These are phyloP conservation scores for Melastoma malabathricum DNA, from an alignment of 345 rosid species.

Conservation along the genomic window DNA sequence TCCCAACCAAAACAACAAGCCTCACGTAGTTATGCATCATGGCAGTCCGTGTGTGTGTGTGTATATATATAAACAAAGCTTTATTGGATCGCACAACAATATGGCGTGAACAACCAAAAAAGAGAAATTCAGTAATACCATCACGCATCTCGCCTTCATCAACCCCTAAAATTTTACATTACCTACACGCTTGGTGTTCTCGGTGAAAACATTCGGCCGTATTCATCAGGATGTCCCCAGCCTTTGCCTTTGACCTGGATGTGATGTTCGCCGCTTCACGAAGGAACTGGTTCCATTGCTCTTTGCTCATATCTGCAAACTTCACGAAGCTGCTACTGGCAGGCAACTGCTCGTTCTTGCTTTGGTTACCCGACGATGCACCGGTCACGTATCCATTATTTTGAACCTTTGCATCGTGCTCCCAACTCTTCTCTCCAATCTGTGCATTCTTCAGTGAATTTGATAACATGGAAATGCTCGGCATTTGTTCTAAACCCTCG, in stretches of 20 bases:
- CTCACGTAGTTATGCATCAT: too few relatives aligned
- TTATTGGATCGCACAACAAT: too few relatives aligned
- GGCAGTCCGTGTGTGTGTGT: too few relatives aligned
- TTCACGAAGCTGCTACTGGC: slow-evolving; percentile 21
- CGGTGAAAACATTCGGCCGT: too few relatives aligned
- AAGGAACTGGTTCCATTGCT: slow-evolving; percentile 41
- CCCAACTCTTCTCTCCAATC: slow-evolving; percentile 23
- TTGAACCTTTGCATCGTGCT: slow-evolving; percentile 12
- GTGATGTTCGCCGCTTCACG: slow-evolving; percentile 14
- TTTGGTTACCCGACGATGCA: slow-evolving; percentile 27
- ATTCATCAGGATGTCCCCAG: slow-evolving; percentile 51
- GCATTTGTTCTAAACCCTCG: slow-evolving; percentile 4
- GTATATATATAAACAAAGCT: too few relatives aligned
- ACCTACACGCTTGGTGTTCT: too few relatives aligned
- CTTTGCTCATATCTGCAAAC: slow-evolving; percentile 25
- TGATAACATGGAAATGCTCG: slow-evolving; percentile 15
- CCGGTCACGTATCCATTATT: slow-evolving; percentile 30
- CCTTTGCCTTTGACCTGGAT: slow-evolving; percentile 38
- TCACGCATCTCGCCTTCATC: too few relatives aligned
- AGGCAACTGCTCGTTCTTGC: slow-evolving; percentile 21
- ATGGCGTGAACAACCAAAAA: too few relatives aligned
- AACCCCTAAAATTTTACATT: too few relatives aligned
- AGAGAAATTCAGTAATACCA: too few relatives aligned
- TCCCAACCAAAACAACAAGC: too few relatives aligned
- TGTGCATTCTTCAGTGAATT: slow-evolving; percentile 7